Percentiles rank a stretch among this genome's conserved stretches.
phyloP scores from a whole-genome alignment of 169 alveolate genomes.

The Theileria orientalis region DNA sequence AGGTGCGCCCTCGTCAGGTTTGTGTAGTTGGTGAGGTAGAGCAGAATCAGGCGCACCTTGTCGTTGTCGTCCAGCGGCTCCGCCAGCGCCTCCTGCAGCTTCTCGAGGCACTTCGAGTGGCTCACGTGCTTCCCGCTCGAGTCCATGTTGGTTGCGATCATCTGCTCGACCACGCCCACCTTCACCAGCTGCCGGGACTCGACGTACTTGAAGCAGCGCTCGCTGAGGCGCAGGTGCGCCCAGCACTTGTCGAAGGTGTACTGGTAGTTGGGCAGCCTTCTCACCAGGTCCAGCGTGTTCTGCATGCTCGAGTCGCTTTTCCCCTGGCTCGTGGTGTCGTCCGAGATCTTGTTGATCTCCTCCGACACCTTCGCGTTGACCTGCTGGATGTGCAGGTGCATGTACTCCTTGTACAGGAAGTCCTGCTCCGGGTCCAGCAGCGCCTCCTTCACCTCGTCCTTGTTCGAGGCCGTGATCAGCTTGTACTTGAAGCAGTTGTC shows the following conservation, averaged over 20 bases:
- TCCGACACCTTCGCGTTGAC: conserved; percentile 76
- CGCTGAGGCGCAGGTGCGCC: conserved; percentile 75
- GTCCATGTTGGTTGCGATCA: conserved; percentile 75
- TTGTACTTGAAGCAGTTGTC: conserved; percentile 61
- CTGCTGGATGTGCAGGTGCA: conserved; percentile 78
- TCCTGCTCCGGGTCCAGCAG: conserved; percentile 70
- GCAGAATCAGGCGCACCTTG: conserved; percentile 68
- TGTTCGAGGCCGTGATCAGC: conserved; percentile 60
- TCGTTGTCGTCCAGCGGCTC: conserved; percentile 46
- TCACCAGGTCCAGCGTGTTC: conserved; percentile 69
- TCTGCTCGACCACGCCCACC: conserved; percentile 75
- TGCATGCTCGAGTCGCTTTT: conserved; percentile 1
- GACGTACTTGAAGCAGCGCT: conserved; percentile 67
- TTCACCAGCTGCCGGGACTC: conserved; percentile 58
- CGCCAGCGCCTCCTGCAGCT: conserved; percentile 20
- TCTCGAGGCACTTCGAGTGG: conserved; percentile 36
- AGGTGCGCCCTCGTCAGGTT: neutral
- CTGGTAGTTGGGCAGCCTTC: conserved; percentile 77
- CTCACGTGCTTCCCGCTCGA: conserved; percentile 67
- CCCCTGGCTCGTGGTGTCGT: conserved; percentile 31
- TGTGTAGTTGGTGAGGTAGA: conserved; percentile 62
- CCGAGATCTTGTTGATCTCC: conserved; percentile 72
- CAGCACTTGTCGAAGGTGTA: conserved; percentile 77
- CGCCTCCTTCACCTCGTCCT: conserved; percentile 59
- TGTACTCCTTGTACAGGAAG: conserved; percentile 69